Base-by-base conservation (phyloP, 2,329 filamentous ascomycete genomes). In the Clarireedia paspali region DNA sequence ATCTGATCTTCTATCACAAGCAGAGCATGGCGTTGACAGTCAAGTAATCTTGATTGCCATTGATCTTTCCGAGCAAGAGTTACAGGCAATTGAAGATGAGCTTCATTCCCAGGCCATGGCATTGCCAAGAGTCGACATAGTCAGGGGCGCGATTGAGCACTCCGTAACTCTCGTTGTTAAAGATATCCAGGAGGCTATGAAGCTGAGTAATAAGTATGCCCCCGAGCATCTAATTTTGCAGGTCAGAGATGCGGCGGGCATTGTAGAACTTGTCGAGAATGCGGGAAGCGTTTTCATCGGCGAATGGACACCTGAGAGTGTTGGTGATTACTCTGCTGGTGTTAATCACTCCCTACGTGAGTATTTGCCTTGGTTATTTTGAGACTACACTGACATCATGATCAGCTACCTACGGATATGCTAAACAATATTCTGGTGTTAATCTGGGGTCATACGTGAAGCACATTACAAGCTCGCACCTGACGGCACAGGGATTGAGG, bases 361-460 rank as follows among this genome's bases (percentile, higher is more conserved):
- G 89, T 86, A 57, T 47, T 6, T 36, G 20, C 56, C 51, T 50
- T 42, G 30, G 36, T 27, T n/a, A 30, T 5, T 27, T 23, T 30
- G 3, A 40, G 34, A n/a, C 34, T 24, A 10, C n/a, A n/a, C 48
- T 54, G 26, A 49, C 42, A 56, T 34, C 42, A 60, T 42, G 55
- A 53, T 26, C 64, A 95, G 91, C 94, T 52, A 99, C 94, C 0
- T 99, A 97, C 69, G 94, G 94, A 42, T 99, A 95, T 67, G 94
- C 94, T 49, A 96, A 95, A 75, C 94, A 99, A 72, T 99, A 99
- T 76, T 96, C 91, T 5, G 94, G 94, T 52, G 94, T 99, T 68
- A 99, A 96, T 72, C 81, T 99, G 5, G 90, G 83, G 34, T 97
- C 92, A 2, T 99, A 96, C 74, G 82, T 96, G 71, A 99, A 99